Evolutionary conservation across 352 stramenopile genomes (phyloP).

Genomic region (Phytophthora agathidicida): DNA sequence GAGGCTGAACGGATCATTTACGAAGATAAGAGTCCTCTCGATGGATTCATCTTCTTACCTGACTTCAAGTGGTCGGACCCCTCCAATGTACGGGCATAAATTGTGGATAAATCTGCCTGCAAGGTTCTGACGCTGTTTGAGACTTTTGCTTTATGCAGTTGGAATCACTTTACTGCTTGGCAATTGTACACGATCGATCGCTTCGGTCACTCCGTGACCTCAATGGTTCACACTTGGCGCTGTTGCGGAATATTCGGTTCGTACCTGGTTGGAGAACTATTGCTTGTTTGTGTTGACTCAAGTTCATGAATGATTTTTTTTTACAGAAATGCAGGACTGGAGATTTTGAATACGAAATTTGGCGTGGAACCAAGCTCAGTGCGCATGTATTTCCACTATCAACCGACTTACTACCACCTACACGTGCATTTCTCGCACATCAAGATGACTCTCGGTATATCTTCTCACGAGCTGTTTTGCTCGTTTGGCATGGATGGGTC

Average conservation of each 20-base stretch:
- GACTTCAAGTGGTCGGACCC: slow-evolving; percentile 88
- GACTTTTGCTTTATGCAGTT: slow-evolving; percentile 32
- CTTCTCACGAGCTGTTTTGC: too few species aligned
- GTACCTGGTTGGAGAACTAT: too few species aligned
- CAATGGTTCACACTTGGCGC: slow-evolving; percentile 46
- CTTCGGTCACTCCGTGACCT: slow-evolving; percentile 79
- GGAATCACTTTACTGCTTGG: slow-evolving; percentile 75
- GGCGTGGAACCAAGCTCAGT: slow-evolving; percentile 57
- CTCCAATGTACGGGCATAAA: slow-evolving; percentile 61
- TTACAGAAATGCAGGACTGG: slow-evolving; percentile 61
- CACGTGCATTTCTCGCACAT: slow-evolving; percentile 90
- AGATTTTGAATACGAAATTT: slow-evolving; percentile 64
- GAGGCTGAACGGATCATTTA: slow-evolving; percentile 84
- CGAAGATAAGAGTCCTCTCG: slow-evolving; percentile 63
- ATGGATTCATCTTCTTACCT: slow-evolving; percentile 82
- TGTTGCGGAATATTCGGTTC: slow-evolving; percentile 74
- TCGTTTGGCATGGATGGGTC: neutral
- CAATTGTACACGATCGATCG: slow-evolving; percentile 71
- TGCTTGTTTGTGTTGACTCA: too few species aligned
- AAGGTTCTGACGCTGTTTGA: too few species aligned
- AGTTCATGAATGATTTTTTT: neutral
- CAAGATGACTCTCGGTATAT: slow-evolving; percentile 74
- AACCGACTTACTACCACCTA: slow-evolving; percentile 90
- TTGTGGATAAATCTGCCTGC: too few species aligned
- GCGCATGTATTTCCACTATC: slow-evolving; percentile 89